Base-by-base conservation (phyloP, 495 filamentous ascomycete genomes). In the Tuber aestivum region DNA sequence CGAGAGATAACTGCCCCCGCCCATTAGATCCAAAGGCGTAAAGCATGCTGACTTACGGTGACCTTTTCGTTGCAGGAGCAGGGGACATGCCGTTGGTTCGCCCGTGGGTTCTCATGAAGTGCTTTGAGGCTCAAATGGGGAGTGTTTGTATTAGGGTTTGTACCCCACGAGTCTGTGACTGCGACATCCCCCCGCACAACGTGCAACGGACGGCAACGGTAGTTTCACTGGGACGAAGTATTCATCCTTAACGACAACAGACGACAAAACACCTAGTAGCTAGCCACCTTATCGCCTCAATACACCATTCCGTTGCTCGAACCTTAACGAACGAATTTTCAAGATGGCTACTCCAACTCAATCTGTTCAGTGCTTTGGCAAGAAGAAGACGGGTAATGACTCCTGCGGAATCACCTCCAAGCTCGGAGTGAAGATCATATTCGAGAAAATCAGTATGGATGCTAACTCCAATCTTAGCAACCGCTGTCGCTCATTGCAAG, bases 331-430 rank as follows among this genome's bases (percentile, higher is more conserved):
- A 56, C 74, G 76, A 79, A 72, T 73, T 14, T 50, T 65, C 75
- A 81, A 71, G 87, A 95, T 94, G 92, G 89, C 91, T 85, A 88
- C 92, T 41, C 83, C 84, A 82, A 86, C 88, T 76, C 93, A 93
- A 87, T 92, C 90, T 87, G 93, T 95, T 81, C 92, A 95, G 89
- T 95, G 92, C 91, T 95, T 95, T 91, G 93, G 93, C 89, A 94
- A 93, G 88, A 93, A 93, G 89, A 93, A 93, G 89, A 93, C 91
- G 83, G 91, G 90, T 90, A 87, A 84, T 84, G 70, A 70, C 70
- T 77, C 77, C 84, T 84, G 82, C 80, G 79, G 77, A 82, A 85
- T 83, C 84, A 83, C 44, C 32, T 32, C 69, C 32, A 50, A 38
- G 35, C 27, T 41, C 56, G 50, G 69, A 50, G 71, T 70, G 73